Evolutionary conservation across 805 yeast species (phyloP).

Genomic region (Scheffersomyces ergatensis): DNA sequence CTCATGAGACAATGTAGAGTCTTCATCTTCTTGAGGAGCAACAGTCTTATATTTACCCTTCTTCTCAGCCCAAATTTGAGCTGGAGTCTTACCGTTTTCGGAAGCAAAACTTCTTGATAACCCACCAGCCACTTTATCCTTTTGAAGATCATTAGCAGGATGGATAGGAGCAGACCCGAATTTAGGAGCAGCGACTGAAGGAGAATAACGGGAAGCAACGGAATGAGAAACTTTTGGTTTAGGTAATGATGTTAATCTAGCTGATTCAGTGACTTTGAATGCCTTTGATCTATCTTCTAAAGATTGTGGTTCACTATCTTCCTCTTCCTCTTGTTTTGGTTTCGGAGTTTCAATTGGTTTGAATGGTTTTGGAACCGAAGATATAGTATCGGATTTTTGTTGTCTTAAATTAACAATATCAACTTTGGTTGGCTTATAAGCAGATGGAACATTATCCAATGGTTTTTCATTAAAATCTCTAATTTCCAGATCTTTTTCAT

Average conservation of each 20-base stretch:
- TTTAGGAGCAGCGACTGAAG: slow-evolving; percentile 20
- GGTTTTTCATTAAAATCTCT: slow-evolving; percentile 53
- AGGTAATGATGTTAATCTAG: slow-evolving; percentile 58
- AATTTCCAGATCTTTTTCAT: slow-evolving; percentile 55
- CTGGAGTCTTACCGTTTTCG: slow-evolving; percentile 84
- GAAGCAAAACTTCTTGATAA: slow-evolving; percentile 60
- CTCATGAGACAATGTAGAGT: slow-evolving; percentile 14
- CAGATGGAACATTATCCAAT: slow-evolving; percentile 52
- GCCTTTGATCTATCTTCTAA: slow-evolving; percentile 44
- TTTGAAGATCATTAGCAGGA: slow-evolving; percentile 23
- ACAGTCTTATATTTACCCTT: slow-evolving; percentile 62
- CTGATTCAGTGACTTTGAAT: slow-evolving; percentile 33
- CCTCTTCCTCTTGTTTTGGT: slow-evolving; percentile 30
- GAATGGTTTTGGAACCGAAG: slow-evolving; percentile 38
- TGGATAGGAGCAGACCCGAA: slow-evolving; percentile 40
- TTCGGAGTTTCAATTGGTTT: slow-evolving; percentile 3
- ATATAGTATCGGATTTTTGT: slow-evolving; percentile 43
- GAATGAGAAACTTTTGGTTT: slow-evolving; percentile 54
- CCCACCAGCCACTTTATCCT: slow-evolving; percentile 55
- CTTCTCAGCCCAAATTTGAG: slow-evolving; percentile 93
- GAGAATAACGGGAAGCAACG: slow-evolving; percentile 49
- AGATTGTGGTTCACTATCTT: slow-evolving; percentile 49
- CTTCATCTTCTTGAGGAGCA: slow-evolving; percentile 15
- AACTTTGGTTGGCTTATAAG: slow-evolving; percentile 67
- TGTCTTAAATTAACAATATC: slow-evolving; percentile 54